Evolutionary conservation across 148 eudicot genomes (phyloP), one percentile per base, ranked within the genome.

Genomic region (Rhododendron molle): DNA sequence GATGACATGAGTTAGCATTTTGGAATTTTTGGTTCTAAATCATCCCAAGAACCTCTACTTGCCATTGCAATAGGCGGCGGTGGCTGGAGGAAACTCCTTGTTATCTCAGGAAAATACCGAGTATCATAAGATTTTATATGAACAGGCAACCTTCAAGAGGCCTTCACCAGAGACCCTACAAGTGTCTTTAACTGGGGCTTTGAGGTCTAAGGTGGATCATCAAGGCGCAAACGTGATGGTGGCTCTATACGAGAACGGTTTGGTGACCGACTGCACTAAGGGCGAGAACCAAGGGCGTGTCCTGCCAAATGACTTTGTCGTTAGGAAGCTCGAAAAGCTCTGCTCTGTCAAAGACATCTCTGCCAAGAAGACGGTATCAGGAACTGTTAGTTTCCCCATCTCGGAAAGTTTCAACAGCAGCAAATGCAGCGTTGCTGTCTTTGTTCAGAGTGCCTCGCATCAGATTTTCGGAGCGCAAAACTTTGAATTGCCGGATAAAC

Each of bases 231-330:
- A 90, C 12, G 73, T 94, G 4, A 94, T 96, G 98, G 96, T 93
- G 80, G 98, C 98, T 71, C 88, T 96, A 13, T 92, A 91, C 84
- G 95, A 96, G 84, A 89, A 85, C 65, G 93, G 98, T 2, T 78
- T 93, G 67, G 92, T 93, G 74, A 94, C 94, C 0, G 82, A 89
- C 67, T 93, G 96, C 65, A 85, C 83, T 3, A 84, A 81, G 1
- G 99, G 99, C 1, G 96, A 86, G 81, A 96, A 96, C 94, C 91
- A 91, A 88, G 99, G 86, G 1, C 73, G 83, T 1, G 94, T 94
- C 21, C 87, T 96, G 9, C 92, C 94, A 0, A 94, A 93, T n/a
- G 95, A 96, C 85, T 96, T 84, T 11, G 96, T 94, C 15, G 94
- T 96, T 13, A 85, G 96, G 76, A 91, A 84, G 84, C 94, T 94